Conservation (phyloP, 2,329 filamentous ascomycete species). For the Pestalotiopsis sp. region DNA sequence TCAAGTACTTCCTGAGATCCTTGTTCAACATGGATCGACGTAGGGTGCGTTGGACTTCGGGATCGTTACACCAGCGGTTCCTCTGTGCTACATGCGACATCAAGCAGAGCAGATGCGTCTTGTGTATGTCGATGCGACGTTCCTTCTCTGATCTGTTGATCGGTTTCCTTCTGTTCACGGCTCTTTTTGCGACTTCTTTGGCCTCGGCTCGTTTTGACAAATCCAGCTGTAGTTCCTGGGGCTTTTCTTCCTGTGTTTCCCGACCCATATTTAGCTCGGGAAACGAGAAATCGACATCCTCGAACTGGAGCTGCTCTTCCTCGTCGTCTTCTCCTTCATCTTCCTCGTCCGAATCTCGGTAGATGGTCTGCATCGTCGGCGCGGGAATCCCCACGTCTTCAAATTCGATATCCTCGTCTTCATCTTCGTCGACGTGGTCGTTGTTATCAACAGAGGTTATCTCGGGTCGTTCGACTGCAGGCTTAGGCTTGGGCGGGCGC, state of each 20-base stretch:
- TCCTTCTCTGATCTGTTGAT: slow-evolving; percentile 56
- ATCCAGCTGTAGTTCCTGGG: slow-evolving; percentile 51
- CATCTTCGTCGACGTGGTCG: slow-evolving; percentile 31
- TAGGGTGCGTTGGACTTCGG: slow-evolving; percentile 66
- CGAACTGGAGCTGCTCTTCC: slow-evolving; percentile 46
- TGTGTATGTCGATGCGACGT: slow-evolving; percentile 76
- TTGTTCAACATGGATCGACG: slow-evolving; percentile 62
- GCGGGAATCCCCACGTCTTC: slow-evolving; percentile 52
- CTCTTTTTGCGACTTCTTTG: slow-evolving; percentile 30
- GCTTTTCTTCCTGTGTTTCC: slow-evolving; percentile 10
- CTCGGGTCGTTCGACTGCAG: slow-evolving; percentile 13
- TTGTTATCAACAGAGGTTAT: slow-evolving; percentile 20
- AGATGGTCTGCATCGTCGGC: slow-evolving; percentile 54
- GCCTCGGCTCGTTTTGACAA: slow-evolving; percentile 47
- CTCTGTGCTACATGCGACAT: slow-evolving; percentile 75
- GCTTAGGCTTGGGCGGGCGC: slow-evolving; percentile 22
- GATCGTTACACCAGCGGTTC: slow-evolving; percentile 89
- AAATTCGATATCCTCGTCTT: slow-evolving; percentile 48
- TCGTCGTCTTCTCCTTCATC: slow-evolving; percentile 42
- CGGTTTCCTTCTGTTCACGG: slow-evolving; percentile 49
- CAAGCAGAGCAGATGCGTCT: slow-evolving; percentile 81
- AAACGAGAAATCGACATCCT: slow-evolving; percentile 49
- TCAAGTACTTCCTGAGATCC: slow-evolving; percentile 68
- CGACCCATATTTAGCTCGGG: slow-evolving; percentile 21
- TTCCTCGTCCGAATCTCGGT: slow-evolving; percentile 50